Conservation (phyloP, 2,329 filamentous ascomycete species). For the Arthrocladium fulminans region DNA sequence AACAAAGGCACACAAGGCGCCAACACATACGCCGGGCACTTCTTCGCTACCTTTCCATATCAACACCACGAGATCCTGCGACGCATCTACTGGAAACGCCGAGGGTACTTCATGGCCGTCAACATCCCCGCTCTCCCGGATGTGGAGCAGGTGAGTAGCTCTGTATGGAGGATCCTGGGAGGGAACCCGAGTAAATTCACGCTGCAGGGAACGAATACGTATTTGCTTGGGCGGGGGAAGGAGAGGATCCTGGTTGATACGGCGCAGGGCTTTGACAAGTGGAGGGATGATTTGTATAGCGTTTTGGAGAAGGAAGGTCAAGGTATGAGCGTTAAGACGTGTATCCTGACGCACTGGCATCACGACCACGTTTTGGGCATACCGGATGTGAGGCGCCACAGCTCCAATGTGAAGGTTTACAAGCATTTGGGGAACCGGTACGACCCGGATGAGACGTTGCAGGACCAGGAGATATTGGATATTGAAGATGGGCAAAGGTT, state of each 20-base stretch:
- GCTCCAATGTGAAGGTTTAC: constrained; percentile 46
- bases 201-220: constrained; percentile 82
- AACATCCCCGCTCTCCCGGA: constrained; percentile 58
- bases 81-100: constrained; percentile 9
- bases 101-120: constrained; percentile 44
- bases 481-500: constrained; percentile 29
- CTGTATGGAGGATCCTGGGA: constrained; percentile 74
- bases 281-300: constrained; percentile 58
- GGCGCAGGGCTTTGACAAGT: constrained; percentile 68
- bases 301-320: constrained; percentile 41
- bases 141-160: constrained; percentile 67
- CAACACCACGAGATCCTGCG: constrained; percentile 9
- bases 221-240: constrained; percentile 69
- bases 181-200: constrained; percentile 82
- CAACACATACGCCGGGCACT: constrained; percentile 1
- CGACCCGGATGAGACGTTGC: constrained; percentile 47
- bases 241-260: constrained; percentile 79
- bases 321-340: constrained; percentile 57
- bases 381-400: constrained; percentile 54
- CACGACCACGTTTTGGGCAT: constrained; percentile 75
- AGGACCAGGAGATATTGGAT: constrained; percentile 45
- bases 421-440: constrained; percentile 30
- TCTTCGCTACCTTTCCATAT: constrained; percentile 10
- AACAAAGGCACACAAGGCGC: constrained; percentile 1
- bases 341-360: constrained; percentile 88